These are phyloP conservation scores for Apiotrichum sp. DNA, from an alignment of 1,284 basidiomycete genomes.

Conservation along the genomic window DNA sequence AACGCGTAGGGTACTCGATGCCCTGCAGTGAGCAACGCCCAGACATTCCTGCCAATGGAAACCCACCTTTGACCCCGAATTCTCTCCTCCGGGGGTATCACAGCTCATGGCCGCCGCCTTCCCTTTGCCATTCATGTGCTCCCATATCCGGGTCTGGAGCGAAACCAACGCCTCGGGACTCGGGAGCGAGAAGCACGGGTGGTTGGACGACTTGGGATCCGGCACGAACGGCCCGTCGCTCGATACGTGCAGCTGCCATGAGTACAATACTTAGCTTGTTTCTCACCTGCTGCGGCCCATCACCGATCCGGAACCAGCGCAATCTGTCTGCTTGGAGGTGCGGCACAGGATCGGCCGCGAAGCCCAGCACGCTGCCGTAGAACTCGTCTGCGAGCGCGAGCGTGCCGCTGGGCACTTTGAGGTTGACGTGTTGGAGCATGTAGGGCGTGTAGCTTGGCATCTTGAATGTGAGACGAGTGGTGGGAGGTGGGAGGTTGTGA, in stretches of 20 bases:
- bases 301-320: conserved; percentile 36
- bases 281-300: conserved; percentile 35
- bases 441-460: conserved; percentile 31
- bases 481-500: too few species aligned
- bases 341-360: conserved; percentile 37
- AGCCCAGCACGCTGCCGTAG: conserved; percentile 39
- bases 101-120: conserved; percentile 26
- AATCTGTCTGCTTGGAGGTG: conserved; percentile 29
- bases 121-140: conserved; percentile 20
- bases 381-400: conserved; percentile 41
- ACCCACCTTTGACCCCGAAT: conserved; percentile 36
- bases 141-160: conserved; percentile 37
- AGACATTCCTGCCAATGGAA: not conserved
- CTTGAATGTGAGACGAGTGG: too few species aligned
- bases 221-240: too few species aligned
- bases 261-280: not conserved
- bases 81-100: conserved; percentile 37
- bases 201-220: not conserved
- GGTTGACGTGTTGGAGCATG: conserved; percentile 41
- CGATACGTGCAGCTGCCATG: not conserved
- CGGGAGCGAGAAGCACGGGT: conserved; percentile 24
- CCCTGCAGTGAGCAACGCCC: conserved; percentile 23
- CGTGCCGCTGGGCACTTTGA: conserved; percentile 35
- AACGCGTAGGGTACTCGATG: conserved; percentile 38
- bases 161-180: conserved; percentile 26